Percentiles rank a stretch among this genome's conserved stretches.
Evolutionary conservation across 768 basidiomycete genomes (phyloP).

Genomic region (Suillus hirtellus): DNA sequence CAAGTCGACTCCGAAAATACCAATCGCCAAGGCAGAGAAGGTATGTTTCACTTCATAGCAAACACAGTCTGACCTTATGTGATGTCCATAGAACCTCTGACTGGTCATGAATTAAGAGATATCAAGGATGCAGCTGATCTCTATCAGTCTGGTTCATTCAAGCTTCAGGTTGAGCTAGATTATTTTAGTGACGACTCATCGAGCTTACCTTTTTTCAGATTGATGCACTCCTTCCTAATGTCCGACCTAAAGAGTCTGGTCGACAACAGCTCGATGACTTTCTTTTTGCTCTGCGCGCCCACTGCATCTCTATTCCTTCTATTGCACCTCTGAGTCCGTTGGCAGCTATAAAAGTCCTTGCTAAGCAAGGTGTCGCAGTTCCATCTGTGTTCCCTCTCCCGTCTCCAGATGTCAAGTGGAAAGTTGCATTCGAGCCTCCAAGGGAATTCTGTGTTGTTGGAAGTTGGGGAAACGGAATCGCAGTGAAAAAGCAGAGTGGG

Average conservation of each 20-base stretch:
- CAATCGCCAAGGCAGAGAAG: not conserved
- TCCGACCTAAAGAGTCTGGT: constrained; percentile 63
- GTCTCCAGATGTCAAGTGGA: constrained; percentile 84
- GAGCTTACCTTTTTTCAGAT: constrained; percentile 48
- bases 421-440: constrained; percentile 77
- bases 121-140: constrained; percentile 77
- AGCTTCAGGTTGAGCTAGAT: constrained; percentile 64
- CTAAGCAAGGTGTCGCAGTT: constrained; percentile 57
- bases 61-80: not conserved
- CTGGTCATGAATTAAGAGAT: constrained; percentile 65
- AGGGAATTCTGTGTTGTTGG: constrained; percentile 77
- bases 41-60: not conserved
- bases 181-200: not conserved
- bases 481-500: constrained; percentile 71
- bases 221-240: constrained; percentile 75
- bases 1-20: not conserved
- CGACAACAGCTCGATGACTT: constrained; percentile 65
- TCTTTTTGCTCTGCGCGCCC: constrained; percentile 65
- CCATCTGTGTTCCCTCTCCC: constrained; percentile 73
- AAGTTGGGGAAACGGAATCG: constrained; percentile 81
- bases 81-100: constrained; percentile 50
- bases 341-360: constrained; percentile 55
- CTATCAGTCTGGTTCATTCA: constrained; percentile 79
- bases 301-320: constrained; percentile 59
- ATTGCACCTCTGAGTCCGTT: constrained; percentile 65